Percentiles rank a stretch among this genome's conserved stretches.
Evolutionary conservation across 306 rosid species (phyloP).

Genomic region (Acacia melanoxylon): DNA sequence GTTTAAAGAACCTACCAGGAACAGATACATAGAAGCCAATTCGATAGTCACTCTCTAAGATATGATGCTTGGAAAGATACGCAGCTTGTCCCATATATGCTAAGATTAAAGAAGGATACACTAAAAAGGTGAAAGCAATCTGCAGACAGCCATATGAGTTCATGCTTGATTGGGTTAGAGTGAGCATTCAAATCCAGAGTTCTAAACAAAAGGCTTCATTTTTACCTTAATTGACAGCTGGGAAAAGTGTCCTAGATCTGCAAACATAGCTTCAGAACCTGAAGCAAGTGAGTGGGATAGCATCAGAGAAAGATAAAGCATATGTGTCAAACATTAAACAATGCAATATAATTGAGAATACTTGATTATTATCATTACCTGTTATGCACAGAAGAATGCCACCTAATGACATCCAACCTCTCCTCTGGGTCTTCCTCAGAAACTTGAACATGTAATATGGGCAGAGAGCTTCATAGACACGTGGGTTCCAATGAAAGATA

Average conservation of each 20-base stretch:
- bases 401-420: conserved; percentile 97
- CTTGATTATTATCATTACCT: conserved; percentile 47
- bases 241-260: conserved; percentile 93
- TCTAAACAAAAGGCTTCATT: conserved; percentile 19
- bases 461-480: conserved; percentile 85
- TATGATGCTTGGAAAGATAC: conserved; percentile 84
- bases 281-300: conserved; percentile 29
- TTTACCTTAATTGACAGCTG: conserved; percentile 67
- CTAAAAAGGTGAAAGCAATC: conserved; percentile 94
- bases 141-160: conserved; percentile 54
- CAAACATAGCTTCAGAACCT: conserved; percentile 99
- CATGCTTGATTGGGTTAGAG: conserved; percentile 11
- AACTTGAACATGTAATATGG: conserved; percentile 94
- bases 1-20: conserved; percentile 63
- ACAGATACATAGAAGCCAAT: conserved; percentile 96
- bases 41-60: conserved; percentile 55
- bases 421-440: conserved; percentile 72
- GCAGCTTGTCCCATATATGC: conserved; percentile 99
- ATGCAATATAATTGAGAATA: conserved; percentile 14
- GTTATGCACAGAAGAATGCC: conserved; percentile 89
- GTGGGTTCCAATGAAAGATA: conserved; percentile 85
- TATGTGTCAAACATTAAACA: background rate
- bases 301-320: conserved; percentile 31
- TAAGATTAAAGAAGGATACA: conserved; percentile 82
- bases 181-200: background rate